Evolutionary conservation across 2,329 filamentous ascomycete genomes (phyloP), one percentile per base, ranked within the genome.

Genomic region (Colletotrichum tamarilloi): DNA sequence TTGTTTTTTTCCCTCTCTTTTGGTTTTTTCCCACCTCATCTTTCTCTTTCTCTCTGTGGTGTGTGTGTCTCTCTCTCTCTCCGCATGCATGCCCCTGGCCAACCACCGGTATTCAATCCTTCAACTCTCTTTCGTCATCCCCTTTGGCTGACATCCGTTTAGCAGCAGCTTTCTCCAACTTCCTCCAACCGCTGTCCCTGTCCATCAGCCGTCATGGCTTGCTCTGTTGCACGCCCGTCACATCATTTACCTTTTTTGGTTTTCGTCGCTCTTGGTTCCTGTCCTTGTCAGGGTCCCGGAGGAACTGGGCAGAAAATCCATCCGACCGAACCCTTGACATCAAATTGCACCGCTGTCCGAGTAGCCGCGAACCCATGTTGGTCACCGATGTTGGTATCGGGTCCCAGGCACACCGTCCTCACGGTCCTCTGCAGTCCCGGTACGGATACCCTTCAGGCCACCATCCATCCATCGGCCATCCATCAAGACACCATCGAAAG

Each of bases 251-350:
- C 16, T 35, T 62, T 59, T 42, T 42, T 28, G n/a, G 22, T 22
- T 14, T 65, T 52, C 62, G 26, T 42, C 35, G 28, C 28, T 11
- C 32, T 49, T 42, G 28, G 26, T 57, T 16, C 24, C 38, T 62
- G 28, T 24, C 56, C 12, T 12, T 56, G 38, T 19, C 28, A 49
- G 49, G 49, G 49, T 53, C 22, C 24, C 69, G 69, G 52, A 62
- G 30, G 49, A n/a, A 35, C 49, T 62, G 69, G 65, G 58, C 57
- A 68, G 69, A 68, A 72, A 68, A 67, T 56, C 68, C 32, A 62
- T 52, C 56, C 56, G 49, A 58, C 38, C 30, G 38, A 24, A 35
- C 67, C 28, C 28, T 42, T 46, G 59, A 46, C 42, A 28, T 28
- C 69, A 62, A 19, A 58, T 63, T 49, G 30, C 30, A 53, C 35